Evolutionary conservation across 1,139 yeast species (phyloP).

Genomic region (Saccharomyces hybrid): DNA sequence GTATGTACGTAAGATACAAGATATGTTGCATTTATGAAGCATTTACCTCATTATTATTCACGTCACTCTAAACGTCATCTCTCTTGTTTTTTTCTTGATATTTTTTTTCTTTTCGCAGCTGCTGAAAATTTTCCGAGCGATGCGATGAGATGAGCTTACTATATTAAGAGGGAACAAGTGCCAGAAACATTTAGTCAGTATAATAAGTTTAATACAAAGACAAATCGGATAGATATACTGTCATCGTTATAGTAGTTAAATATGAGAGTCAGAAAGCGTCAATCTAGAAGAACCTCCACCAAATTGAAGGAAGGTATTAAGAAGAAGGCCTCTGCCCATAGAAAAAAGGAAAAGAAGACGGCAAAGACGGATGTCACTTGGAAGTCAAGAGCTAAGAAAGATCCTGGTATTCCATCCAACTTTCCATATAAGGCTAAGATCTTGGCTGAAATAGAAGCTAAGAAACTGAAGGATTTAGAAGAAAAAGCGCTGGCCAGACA

Average conservation of each 20-base stretch:
- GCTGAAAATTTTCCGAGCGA: conserved; percentile 14
- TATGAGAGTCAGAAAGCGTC: conserved; percentile 33
- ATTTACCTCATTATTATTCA: not conserved
- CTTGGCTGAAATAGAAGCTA: conserved; percentile 70
- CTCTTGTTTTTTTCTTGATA: not conserved
- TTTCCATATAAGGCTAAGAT: conserved; percentile 90
- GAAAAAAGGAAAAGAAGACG: conserved; percentile 71
- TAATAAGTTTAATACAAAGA: not conserved
- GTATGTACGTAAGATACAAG: not conserved
- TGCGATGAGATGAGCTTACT: conserved; percentile 20
- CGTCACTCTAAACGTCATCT: conserved; percentile 5
- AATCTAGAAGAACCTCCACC: conserved; percentile 69
- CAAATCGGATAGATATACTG: not conserved
- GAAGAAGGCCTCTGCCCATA: conserved; percentile 89
- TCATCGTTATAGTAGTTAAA: not conserved
- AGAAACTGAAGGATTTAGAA: conserved; percentile 55
- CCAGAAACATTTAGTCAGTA: not conserved
- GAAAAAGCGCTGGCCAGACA: conserved; percentile 42
- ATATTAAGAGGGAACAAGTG: not conserved
- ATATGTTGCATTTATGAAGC: not conserved
- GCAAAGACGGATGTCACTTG: conserved; percentile 89
- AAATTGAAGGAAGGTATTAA: conserved; percentile 93
- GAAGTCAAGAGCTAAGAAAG: conserved; percentile 77
- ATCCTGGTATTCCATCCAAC: conserved; percentile 88
- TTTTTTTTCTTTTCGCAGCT: not conserved